Evolutionary conservation across 495 filamentous ascomycete genomes (phyloP), one percentile per base, ranked within the genome.

Genomic region (Pseudotulostoma volvatum): DNA sequence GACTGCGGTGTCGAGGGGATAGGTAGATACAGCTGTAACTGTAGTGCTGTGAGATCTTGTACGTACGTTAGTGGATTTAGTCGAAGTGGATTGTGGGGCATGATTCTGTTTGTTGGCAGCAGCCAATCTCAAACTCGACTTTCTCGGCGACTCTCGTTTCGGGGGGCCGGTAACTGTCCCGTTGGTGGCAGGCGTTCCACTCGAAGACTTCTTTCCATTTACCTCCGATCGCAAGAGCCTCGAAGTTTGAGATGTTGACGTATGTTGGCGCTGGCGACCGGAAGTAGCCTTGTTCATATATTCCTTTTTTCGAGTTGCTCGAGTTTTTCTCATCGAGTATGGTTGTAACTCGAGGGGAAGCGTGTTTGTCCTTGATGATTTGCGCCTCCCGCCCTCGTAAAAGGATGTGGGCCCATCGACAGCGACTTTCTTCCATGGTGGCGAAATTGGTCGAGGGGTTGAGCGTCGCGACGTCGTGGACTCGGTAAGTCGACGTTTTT

Each of bases 401-500:
- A 93, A 83, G 0, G 82, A 79, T 7, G 90, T 84, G 3, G 90
- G 90, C 0, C 88, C 92, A 32, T 93, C 83, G 18, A 75, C 81
- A 33, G 81, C 77, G 37, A 80, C 64, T 55, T 76, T 88, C 63
- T 90, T 96, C 90, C 90, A 97, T 17, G 90, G 90, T 41, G 90
- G 90, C 20, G 90, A 95, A 38, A 56, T 52, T 34, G 61, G 58
- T 37, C 73, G 66, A 34, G 70, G 61, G 15, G 59, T 56, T 9
- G 71, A 70, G 18, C 60, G 64, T 38, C 56, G 59, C 31, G 60
- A 59, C 11, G 56, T 52, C 13, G 58, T 57, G 34, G 59, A 46
- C 31, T 71, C 68, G 41, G 60, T 66, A 36, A 86, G 66, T 56
- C 83, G 79, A 46, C 81, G 76, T 51, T 76, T 77, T 57, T 90